A percentile compares a stretch with the other conserved stretches of the same genome.
phyloP scores from a whole-genome alignment of 805 yeast genomes.

The Teunomyces kruisii region DNA sequence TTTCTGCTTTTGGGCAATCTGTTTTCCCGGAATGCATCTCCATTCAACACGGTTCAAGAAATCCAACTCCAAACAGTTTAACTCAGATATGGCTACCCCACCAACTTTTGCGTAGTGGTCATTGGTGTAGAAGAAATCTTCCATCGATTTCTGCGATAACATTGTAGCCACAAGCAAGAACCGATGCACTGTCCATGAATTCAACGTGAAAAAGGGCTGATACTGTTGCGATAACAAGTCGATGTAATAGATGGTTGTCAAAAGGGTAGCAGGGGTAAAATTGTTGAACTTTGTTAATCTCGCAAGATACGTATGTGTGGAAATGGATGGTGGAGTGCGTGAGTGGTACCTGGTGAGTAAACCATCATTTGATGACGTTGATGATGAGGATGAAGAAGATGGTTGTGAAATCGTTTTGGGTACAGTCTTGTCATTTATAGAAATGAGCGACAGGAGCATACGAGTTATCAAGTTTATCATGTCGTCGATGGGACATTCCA shows the following conservation, averaged over 20 bases:
- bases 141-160: constrained; percentile 84
- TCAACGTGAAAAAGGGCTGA: constrained; percentile 72
- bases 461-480: constrained; percentile 70
- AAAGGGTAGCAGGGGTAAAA: constrained; percentile 76
- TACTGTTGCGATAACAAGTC: constrained; percentile 79
- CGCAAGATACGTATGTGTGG: constrained; percentile 71
- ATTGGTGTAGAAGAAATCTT: constrained; percentile 93
- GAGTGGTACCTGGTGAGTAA: constrained; percentile 87
- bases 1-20: constrained; percentile 11
- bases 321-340: constrained; percentile 85
- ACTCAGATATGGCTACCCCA: constrained; percentile 79
- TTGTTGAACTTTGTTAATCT: constrained; percentile 82
- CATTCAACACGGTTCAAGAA: constrained; percentile 79
- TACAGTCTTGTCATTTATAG: constrained; percentile 64
- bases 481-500: constrained; percentile 67
- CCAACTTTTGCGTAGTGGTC: constrained; percentile 95
- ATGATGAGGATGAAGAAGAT: constrained; percentile 13
- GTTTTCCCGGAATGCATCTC: constrained; percentile 45
- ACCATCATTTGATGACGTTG: constrained; percentile 21
- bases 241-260: constrained; percentile 85
- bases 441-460: constrained; percentile 75
- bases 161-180: constrained; percentile 88
- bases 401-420: constrained; percentile 34
- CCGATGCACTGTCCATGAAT: constrained; percentile 91
- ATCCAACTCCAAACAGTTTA: constrained; percentile 86